phyloP scores from a whole-genome alignment of 305 asterid species.

The Fraxinus greggii region DNA sequence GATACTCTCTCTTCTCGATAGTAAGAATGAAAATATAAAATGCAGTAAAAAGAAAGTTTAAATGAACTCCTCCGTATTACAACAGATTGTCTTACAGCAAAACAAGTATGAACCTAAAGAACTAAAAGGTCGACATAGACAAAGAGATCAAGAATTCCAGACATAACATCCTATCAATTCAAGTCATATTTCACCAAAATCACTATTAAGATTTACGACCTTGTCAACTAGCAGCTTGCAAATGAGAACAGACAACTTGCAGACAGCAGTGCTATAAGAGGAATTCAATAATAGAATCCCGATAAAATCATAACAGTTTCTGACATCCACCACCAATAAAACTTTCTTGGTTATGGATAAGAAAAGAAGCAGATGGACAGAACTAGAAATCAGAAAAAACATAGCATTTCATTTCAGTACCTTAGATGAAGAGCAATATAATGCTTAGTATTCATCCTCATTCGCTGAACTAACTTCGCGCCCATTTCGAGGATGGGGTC shows the following conservation, averaged over 20 bases:
- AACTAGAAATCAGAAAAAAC: conserved; percentile 5
- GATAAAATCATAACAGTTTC: not conserved
- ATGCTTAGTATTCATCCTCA: conserved; percentile 80
- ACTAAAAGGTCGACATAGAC: not conserved
- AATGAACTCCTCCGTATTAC: conserved; percentile 6
- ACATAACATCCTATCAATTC: not conserved
- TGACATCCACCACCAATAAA: conserved; percentile 16
- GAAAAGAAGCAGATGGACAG: conserved; percentile 16
- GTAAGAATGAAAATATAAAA: not conserved
- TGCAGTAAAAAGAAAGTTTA: conserved; percentile 7
- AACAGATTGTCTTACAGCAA: not conserved
- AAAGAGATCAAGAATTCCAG: not conserved
- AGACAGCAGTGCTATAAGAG: not conserved
- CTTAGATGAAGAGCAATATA: conserved; percentile 89
- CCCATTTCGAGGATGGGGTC: conserved; percentile 78
- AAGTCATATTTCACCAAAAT: not conserved
- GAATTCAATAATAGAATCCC: conserved; percentile 7
- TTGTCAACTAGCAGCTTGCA: not conserved
- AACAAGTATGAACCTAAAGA: not conserved
- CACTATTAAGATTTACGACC: not conserved
- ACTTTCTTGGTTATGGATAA: conserved; percentile 5
- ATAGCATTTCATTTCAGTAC: conserved; percentile 33
- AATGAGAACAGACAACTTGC: not conserved
- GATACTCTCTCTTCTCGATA: conserved; percentile 7
- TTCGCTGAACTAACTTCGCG: conserved; percentile 64